These are phyloP conservation scores for Diaporthe australafricana DNA, from an alignment of 2,329 filamentous ascomycete species.

Conservation along the genomic window DNA sequence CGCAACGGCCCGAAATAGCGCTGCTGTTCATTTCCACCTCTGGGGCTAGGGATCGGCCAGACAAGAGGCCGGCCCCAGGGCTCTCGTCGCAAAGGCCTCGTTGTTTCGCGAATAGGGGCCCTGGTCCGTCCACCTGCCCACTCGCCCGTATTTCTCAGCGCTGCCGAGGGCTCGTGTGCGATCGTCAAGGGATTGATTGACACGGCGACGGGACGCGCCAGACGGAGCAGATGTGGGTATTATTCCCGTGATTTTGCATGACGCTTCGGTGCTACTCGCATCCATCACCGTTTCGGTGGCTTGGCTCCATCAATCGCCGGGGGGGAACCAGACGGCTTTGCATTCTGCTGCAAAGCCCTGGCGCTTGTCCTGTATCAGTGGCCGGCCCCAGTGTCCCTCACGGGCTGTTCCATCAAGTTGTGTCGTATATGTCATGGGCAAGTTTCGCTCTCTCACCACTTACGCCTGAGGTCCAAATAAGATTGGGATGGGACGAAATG, in stretches of 20 bases:
- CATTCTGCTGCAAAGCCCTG: slow-evolving; percentile 3
- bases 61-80: too few relatives aligned
- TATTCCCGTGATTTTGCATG: slow-evolving; percentile 14
- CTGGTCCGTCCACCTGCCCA: background rate
- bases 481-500: background rate
- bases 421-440: slow-evolving; percentile 6
- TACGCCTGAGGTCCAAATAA: background rate
- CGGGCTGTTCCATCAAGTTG: background rate
- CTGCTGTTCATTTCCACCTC: background rate
- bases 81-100: background rate
- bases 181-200: slow-evolving; percentile 8
- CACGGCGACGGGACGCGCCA: background rate
- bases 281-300: slow-evolving; percentile 1
- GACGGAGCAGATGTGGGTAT: slow-evolving; percentile 14
- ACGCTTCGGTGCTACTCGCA: background rate
- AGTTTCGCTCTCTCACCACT: slow-evolving; percentile 15
- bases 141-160: slow-evolving; percentile 11
- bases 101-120: background rate
- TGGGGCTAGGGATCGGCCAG: background rate
- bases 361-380: background rate
- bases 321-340: slow-evolving; percentile 4
- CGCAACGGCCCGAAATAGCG: slow-evolving; percentile 25
- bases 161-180: slow-evolving; percentile 2
- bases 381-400: background rate
- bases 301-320: slow-evolving; percentile 8